Base-by-base conservation (phyloP, 192 early-diverging fungal species). In the Lunasporangiospora selenospora region DNA sequence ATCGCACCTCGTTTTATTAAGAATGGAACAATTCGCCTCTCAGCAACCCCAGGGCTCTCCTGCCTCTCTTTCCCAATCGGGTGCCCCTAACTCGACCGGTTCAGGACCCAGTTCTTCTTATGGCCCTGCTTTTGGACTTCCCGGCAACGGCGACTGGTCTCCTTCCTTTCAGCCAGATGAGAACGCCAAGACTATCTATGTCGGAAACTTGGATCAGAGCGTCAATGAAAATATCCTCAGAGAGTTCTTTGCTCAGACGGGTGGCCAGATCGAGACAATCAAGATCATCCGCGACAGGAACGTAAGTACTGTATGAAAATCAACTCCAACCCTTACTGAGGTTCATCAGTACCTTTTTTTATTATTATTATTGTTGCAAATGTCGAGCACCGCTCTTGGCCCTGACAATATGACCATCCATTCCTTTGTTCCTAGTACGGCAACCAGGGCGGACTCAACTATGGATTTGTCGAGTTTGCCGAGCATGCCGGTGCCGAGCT, bases 381-480 rank as follows among this genome's bases (percentile, higher is more conserved):
- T n/a, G n/a, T n/a, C n/a, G n/a, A n/a, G n/a, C n/a, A n/a, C n/a
- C n/a, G n/a, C n/a, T n/a, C n/a, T n/a, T n/a, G n/a, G n/a, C n/a
- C n/a, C n/a, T n/a, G n/a, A n/a, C n/a, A n/a, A n/a, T n/a, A n/a
- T n/a, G n/a, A n/a, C n/a, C n/a, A n/a, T n/a, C 36, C 18, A 54
- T 27, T 47, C 6, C 1, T 23, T 39, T 21, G 19, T 43, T 10
- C 12, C 6, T 82, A 88, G 82, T 84, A 83, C 75, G 69, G 60
- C 26, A 73, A 77, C 29, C 85, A 88, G 45, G 85, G 82, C 43
- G 89, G 87, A 15, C 75, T 93, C 53, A 93, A 92, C 81, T 97
- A 92, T 78, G 95, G 92, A 13, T 97, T 97, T 78, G 90, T 97
- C 47, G 93, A 93, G 67, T 92, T 86, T 81, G 73, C 73, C 52